Conservation (phyloP, 1,139 yeast species). For the Debaryomyces subglobosus region DNA sequence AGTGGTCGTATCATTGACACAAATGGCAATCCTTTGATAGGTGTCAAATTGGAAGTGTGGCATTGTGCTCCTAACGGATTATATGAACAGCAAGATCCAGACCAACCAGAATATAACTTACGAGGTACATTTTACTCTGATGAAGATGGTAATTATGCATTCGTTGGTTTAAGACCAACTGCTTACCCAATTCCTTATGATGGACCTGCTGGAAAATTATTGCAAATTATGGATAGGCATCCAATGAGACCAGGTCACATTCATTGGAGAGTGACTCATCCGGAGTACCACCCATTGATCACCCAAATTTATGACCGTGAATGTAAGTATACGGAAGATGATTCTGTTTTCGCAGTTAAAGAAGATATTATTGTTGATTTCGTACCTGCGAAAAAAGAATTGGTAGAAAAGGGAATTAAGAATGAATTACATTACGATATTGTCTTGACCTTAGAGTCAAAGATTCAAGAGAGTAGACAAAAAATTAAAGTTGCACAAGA, state of each 20-base stretch:
- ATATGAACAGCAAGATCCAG: conserved; percentile 26
- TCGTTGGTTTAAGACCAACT: conserved; percentile 19
- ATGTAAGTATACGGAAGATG: conserved; percentile 27
- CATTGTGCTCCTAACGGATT: conserved; percentile 21
- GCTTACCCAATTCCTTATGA: conserved; percentile 21
- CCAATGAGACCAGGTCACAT: conserved; percentile 22
- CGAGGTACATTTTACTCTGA: conserved; percentile 19
- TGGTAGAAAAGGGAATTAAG: conserved; percentile 15
- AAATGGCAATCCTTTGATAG: conserved; percentile 17
- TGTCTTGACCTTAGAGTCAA: conserved; percentile 20
- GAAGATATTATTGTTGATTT: conserved; percentile 30
- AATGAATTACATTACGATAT: conserved; percentile 21
- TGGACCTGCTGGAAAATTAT: conserved; percentile 21
- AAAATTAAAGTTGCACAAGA: conserved; percentile 8
- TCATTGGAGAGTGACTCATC: conserved; percentile 28
- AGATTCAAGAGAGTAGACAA: conserved; percentile 13
- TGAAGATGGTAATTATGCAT: conserved; percentile 17
- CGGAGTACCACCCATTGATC: conserved; percentile 26
- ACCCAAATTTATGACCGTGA: conserved; percentile 22
- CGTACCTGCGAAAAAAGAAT: conserved; percentile 11
- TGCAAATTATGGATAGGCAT: conserved; percentile 19
- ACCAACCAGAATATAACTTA: conserved; percentile 24
- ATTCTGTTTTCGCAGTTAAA: conserved; percentile 36
- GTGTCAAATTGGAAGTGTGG: conserved; percentile 21
- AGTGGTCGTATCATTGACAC: conserved; percentile 24